These are phyloP conservation scores for Euphorbia tirucalli DNA, from an alignment of 345 rosid genomes.

Conservation along the genomic window DNA sequence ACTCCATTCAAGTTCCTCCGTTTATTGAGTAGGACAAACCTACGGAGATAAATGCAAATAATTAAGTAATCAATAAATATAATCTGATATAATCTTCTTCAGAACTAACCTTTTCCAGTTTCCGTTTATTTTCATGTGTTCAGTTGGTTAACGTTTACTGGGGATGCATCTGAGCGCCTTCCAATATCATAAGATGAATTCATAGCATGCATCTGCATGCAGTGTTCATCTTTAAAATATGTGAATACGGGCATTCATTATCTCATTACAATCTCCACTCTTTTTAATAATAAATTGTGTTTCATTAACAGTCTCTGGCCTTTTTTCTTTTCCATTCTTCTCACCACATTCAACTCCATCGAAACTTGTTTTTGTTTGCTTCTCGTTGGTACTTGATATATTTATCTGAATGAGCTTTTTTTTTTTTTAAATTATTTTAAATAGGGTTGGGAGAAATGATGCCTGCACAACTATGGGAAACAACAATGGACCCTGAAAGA, in stretches of 20 bases:
- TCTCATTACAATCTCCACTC: no score
- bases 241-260: neutral
- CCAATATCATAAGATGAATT: neutral
- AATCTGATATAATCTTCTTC: no score
- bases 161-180: no score
- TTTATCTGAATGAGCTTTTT: neutral
- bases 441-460: conserved; percentile 99
- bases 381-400: no score
- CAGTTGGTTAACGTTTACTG: no score
- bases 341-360: neutral
- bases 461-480: conserved; percentile 97
- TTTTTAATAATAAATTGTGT: neutral
- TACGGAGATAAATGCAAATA: no score
- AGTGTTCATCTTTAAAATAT: neutral
- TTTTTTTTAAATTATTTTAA: neutral
- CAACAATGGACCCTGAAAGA: conserved; percentile 85
- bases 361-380: no score
- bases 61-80: no score
- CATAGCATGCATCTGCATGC: neutral
- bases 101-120: no score
- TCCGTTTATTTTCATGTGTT: no score
- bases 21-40: no score
- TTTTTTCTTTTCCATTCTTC: neutral
- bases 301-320: neutral
- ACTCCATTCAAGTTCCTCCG: no score